Conservation (phyloP, 495 filamentous ascomycete species). For the Neurospora sp. region DNA sequence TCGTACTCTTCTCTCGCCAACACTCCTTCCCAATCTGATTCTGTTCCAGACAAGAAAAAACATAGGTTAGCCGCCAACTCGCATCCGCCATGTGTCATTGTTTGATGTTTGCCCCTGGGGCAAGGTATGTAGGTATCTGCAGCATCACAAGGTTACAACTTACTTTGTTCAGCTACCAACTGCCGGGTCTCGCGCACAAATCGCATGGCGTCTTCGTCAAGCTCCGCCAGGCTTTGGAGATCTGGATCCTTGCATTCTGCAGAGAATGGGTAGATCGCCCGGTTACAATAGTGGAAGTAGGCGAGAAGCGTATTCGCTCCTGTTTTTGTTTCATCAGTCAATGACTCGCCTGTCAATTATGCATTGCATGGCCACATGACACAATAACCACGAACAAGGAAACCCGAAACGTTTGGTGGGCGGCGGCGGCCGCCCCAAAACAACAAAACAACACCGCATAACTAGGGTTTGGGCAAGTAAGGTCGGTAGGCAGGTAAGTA, state of each 20-base stretch:
- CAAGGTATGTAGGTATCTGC: not conserved
- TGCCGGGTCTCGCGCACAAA: conserved; percentile 31
- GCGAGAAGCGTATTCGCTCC: conserved; percentile 48
- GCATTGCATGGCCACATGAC: not conserved
- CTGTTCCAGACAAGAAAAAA: conserved; percentile 14
- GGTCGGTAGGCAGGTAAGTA: not conserved
- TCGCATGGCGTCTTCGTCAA: conserved; percentile 29
- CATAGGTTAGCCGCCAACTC: not conserved
- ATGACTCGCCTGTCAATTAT: not conserved
- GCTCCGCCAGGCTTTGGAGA: conserved; percentile 31
- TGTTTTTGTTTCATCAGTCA: conserved; percentile 7
- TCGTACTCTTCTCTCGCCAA: conserved; percentile 29
- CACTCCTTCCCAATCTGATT: conserved; percentile 29
- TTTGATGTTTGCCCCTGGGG: not conserved
- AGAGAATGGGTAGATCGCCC: conserved; percentile 41
- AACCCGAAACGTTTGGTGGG: not conserved
- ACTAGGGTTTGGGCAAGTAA: conserved; percentile 3
- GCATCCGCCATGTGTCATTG: not conserved
- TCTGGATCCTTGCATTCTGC: conserved; percentile 39
- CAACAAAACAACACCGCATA: not conserved
- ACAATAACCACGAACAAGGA: not conserved
- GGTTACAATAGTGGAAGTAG: conserved; percentile 52
- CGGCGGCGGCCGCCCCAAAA: not conserved
- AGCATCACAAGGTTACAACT: conserved; percentile 11
- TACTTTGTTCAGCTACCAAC: conserved; percentile 30